Base-by-base conservation (phyloP, 2,329 filamentous ascomycete species). In the Diaporthe nobilis region DNA sequence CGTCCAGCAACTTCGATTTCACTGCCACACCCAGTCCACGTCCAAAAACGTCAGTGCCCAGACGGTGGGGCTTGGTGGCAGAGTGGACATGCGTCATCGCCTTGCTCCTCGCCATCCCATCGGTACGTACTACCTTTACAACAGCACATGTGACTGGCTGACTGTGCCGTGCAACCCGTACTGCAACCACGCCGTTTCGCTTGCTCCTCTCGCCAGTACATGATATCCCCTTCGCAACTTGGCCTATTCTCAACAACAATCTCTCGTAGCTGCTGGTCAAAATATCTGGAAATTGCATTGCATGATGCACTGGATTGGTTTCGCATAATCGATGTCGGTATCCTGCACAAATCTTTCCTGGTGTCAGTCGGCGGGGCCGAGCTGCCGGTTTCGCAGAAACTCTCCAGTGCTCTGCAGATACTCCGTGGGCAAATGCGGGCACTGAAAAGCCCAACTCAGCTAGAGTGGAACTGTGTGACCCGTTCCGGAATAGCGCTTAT, bases 11-110 rank as follows among this genome's bases (percentile, higher is more conserved):
- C 47, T 72, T 63, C 44, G 53, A 71, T 63, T 53, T 73, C 58
- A 73, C 71, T 55, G 71, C 57, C 58, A 72, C 53, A 22, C n/a
- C 42, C 68, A 17, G 67, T 37, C 68, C 20, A 12, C 10, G 53
- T 47, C 71, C 63, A 55, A 42, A 70, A 70, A 70, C 65, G 65
- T 70, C 65, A 70, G 65, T 55, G 65, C 65, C 47, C 65, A 70
- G 65, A 70, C 65, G 22, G 47, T 70, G 65, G 65, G 65, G 47
- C 65, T 7, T 12, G n/a, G 34, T 53, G 63, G 47, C 47, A 68
- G 31, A 53, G 63, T 42, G 65, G 47, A 28, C 47, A 53, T 70
- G 65, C 65, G 65, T 70, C 65, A 70, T 70, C 47, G 65, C 44
- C 22, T 37, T 12, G 49, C 49, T 70, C 65, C 47, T 20, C 47